Evolutionary conservation across 257 asterid species (phyloP).

Genomic region (Cinchona pubescens): DNA sequence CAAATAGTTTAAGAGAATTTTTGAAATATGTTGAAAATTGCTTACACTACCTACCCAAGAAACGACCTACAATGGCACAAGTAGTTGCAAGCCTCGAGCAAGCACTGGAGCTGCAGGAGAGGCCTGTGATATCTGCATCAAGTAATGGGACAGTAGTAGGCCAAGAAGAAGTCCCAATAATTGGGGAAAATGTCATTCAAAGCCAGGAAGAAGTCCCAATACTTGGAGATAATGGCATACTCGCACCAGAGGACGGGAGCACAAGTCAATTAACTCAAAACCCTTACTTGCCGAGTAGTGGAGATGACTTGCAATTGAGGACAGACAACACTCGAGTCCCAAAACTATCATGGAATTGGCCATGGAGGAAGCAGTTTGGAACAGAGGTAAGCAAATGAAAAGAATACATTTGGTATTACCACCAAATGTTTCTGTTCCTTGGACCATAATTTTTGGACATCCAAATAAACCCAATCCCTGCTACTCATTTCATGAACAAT

Average conservation of each 20-base stretch:
- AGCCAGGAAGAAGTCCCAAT: background rate
- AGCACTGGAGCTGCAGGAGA: conserved; percentile 10
- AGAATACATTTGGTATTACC: background rate
- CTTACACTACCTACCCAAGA: background rate
- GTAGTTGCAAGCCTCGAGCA: conserved; percentile 14
- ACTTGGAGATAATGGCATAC: background rate
- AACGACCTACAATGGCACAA: conserved; percentile 21
- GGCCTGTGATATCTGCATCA: background rate
- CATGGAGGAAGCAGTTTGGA: conserved; percentile 5
- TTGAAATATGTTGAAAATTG: background rate
- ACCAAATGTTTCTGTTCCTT: background rate
- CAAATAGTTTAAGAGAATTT: conserved; percentile 2
- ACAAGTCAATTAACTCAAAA: background rate
- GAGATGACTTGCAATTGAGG: background rate
- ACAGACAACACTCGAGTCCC: background rate
- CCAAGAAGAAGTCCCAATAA: too few relatives aligned
- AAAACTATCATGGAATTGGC: conserved; percentile 1
- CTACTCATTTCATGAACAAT: background rate
- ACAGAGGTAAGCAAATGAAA: conserved; percentile 5
- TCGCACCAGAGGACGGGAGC: background rate
- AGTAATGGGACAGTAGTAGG: too few relatives aligned
- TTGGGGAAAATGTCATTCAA: too few relatives aligned
- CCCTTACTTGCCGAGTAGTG: background rate
- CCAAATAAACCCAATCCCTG: background rate
- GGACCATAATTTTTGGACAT: too few relatives aligned